A percentile compares a stretch with the other conserved stretches of the same genome.
phyloP scores from a whole-genome alignment of 257 asterid species.

The Paulownia fortunei region DNA sequence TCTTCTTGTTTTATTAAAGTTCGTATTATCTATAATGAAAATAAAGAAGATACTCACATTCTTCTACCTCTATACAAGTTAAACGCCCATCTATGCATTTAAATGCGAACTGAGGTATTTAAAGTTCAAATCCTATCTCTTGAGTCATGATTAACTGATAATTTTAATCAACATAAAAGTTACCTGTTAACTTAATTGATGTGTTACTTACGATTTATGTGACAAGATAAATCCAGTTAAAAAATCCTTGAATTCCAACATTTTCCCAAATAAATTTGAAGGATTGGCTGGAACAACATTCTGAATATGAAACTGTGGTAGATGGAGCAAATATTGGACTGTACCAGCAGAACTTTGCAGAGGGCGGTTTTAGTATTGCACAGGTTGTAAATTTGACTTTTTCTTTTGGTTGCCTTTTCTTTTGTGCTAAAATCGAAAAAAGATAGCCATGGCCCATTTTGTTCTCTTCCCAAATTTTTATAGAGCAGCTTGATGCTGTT shows the following conservation, averaged over 20 bases:
- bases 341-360: conserved; percentile 87
- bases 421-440: conserved; percentile 5
- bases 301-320: conserved; percentile 73
- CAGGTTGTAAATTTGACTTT: conserved; percentile 63
- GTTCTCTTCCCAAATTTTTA: conserved; percentile 33
- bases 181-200: background rate
- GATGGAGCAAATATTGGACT: conserved; percentile 96
- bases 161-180: background rate
- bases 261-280: conserved; percentile 30
- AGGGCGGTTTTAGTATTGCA: conserved; percentile 81
- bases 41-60: background rate
- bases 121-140: background rate
- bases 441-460: conserved; percentile 20
- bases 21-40: conserved; percentile 8
- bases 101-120: background rate
- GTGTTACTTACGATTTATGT: background rate
- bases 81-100: background rate
- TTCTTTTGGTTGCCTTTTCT: conserved; percentile 2
- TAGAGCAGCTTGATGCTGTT: conserved; percentile 94
- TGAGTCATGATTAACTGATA: background rate
- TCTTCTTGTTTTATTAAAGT: background rate
- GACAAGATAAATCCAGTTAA: background rate
- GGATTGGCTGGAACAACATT: conserved; percentile 87
- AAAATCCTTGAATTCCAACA: conserved; percentile 13
- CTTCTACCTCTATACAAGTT: background rate